Conservation (phyloP, 1,284 basidiomycete species). For the Athelia psychrophila region DNA sequence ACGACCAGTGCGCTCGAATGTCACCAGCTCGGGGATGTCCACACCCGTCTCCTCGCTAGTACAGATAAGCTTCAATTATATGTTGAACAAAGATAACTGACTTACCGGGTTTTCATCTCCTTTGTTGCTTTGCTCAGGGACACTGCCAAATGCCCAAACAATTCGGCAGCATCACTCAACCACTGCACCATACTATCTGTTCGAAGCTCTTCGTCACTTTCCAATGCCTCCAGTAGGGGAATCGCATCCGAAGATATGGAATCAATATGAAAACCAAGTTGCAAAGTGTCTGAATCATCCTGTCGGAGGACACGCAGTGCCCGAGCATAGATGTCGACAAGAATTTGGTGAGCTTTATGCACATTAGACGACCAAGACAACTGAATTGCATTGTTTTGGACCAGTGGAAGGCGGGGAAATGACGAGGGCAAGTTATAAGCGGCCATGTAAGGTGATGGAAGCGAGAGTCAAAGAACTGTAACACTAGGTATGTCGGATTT, state of each 20-base stretch:
- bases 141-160: not conserved
- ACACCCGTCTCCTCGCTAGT: slow-evolving; percentile 8
- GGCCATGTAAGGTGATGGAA: too few relatives aligned
- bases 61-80: not conserved
- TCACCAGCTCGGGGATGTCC: slow-evolving; percentile 9
- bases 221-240: slow-evolving; percentile 10
- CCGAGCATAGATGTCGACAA: slow-evolving; percentile 7
- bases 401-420: too few relatives aligned
- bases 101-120: not conserved
- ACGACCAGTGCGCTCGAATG: slow-evolving; percentile 7
- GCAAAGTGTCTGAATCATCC: slow-evolving; percentile 9
- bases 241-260: slow-evolving; percentile 10
- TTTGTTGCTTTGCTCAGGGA: not conserved
- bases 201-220: slow-evolving; percentile 3
- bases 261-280: slow-evolving; percentile 10
- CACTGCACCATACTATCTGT: not conserved
- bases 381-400: too few relatives aligned
- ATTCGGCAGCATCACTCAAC: not conserved
- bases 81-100: not conserved
- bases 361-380: slow-evolving; percentile 2
- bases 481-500: too few relatives aligned
- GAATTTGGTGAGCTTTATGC: slow-evolving; percentile 6
- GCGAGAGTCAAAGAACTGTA: too few relatives aligned
- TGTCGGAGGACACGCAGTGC: slow-evolving; percentile 5
- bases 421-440: too few relatives aligned